Evolutionary conservation across 2,329 filamentous ascomycete genomes (phyloP), one percentile per base, ranked within the genome.

Genomic region (Calonectria honghensis): DNA sequence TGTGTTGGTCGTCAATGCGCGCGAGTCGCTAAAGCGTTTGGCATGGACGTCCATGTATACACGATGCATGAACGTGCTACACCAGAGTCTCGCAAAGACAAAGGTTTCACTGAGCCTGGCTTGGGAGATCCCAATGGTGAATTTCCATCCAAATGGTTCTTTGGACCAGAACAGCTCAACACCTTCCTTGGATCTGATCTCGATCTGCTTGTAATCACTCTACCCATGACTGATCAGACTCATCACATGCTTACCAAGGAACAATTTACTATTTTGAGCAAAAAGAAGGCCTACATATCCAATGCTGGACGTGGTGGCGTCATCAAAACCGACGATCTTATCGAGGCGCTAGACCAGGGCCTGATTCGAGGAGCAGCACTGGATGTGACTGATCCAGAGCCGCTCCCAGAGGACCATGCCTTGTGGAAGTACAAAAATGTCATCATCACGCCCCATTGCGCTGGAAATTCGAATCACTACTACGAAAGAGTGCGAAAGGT

Each of bases 341-440:
- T 72, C 6, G 41, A 39, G 6, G 70, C 70, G 11, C 14, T 72
- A 4, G 63, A 72, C 37, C 18, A n/a, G 10, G 51, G 54, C 14
- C 63, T 67, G 31, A 73, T 39, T 73, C 9, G 85, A 24, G 93
- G 93, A 13, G 93, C 93, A 0, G 93, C 93, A 2, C 83, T 95
- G 35, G 93, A 95, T 82, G 93, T 95, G 0, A 92, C 93, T 2
- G 93, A 95, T 75, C 93, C 93, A 0, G 94, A 95, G 81, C 94
- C 94, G 0, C 81, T 95, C 73, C 93, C 93, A 6, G 54, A 59
- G 41, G 52, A 69, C 9, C 67, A 69, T 29, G 37, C 52, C 9
- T n/a, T 69, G 20, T 69, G 67, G 52, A 69, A 61, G 39, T 41
- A 41, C 16, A 54, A 54, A 2, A 69, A 69, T 51, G 41, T 69